These are phyloP conservation scores for Podila clonocystis DNA, from an alignment of 192 early-diverging fungal species.

Conservation along the genomic window DNA sequence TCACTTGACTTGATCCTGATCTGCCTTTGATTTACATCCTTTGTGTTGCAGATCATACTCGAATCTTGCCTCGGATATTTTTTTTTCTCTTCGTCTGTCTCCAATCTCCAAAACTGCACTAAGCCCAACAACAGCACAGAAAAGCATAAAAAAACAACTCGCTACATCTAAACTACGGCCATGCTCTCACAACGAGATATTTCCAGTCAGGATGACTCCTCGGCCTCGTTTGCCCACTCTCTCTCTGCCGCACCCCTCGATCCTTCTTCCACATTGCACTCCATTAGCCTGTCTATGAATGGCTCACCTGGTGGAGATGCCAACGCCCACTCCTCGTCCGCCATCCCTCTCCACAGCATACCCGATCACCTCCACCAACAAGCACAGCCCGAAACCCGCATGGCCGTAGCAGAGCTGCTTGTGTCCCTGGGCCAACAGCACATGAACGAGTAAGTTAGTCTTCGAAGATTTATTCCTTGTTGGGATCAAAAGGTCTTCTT, in stretches of 20 bases:
- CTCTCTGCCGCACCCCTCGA: conserved; percentile 30
- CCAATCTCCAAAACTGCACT: no score
- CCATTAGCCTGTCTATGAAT: background rate
- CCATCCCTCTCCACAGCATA: conserved; percentile 18
- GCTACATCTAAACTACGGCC: background rate
- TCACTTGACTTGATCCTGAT: background rate
- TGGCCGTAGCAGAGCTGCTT: conserved; percentile 44
- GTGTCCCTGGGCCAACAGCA: conserved; percentile 24
- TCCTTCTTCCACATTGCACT: background rate
- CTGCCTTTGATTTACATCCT: background rate
- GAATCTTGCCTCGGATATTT: no score
- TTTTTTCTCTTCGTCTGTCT: no score
- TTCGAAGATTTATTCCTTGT: background rate
- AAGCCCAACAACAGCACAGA: no score
- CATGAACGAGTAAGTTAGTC: conserved; percentile 22
- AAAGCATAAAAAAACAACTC: no score
- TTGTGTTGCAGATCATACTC: no score
- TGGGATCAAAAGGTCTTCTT: background rate
- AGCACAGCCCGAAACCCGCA: conserved; percentile 24
- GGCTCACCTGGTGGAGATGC: background rate
- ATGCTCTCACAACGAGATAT: conserved; percentile 20
- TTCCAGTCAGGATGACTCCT: conserved; percentile 16
- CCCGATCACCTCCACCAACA: conserved; percentile 10
- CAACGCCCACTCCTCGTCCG: background rate
- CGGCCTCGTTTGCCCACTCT: conserved; percentile 30